Evolutionary conservation across 768 basidiomycete genomes (phyloP), one percentile per base, ranked within the genome.

Genomic region (Tricholoma flavovirens): DNA sequence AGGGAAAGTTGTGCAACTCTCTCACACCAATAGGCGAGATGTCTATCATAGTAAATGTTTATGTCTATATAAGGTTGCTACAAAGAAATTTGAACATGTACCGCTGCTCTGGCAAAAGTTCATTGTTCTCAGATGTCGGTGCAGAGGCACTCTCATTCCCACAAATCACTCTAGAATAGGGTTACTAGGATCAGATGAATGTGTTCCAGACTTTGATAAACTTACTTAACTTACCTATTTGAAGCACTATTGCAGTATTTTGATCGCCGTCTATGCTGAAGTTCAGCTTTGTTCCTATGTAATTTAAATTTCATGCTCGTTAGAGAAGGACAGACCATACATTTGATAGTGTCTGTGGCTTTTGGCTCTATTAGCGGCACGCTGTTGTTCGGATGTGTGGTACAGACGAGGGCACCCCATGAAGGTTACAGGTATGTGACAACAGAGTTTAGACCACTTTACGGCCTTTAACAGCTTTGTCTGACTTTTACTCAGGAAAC

Each of bases 341-440:
- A 54, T 60, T 17, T 60, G 49, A 56, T 66, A 66, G 40, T 57
- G 51, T n/a, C 59, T 49, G 32, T 58, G 53, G 35, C 59, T 60
- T 49, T 66, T 64, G 24, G 56, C 61, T 5, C 56, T 55, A 43
- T 62, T 64, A 14, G 64, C 64, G 14, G 55, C 50, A 5, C 17
- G 19, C 52, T 50, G 54, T 49, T 64, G 61, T 21, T 57, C 56
- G 11, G 51, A 48, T n/a, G 64, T 66, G 43, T 54, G 30, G 54
- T 66, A 60, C 3, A 62, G 51, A 30, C 32, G 15, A 22, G 36
- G 51, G 33, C 59, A 59, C 33, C 54, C 54, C 62, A 65, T 65
- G 38, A 4, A 54, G 46, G n/a, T n/a, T n/a, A n/a, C n/a, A n/a
- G n/a, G n/a, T n/a, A 30, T 42, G 38, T 46, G n/a, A 15, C 21